Base-by-base conservation (phyloP, 2,329 filamentous ascomycete genomes). In the Lecanoromycetidae sp. region DNA sequence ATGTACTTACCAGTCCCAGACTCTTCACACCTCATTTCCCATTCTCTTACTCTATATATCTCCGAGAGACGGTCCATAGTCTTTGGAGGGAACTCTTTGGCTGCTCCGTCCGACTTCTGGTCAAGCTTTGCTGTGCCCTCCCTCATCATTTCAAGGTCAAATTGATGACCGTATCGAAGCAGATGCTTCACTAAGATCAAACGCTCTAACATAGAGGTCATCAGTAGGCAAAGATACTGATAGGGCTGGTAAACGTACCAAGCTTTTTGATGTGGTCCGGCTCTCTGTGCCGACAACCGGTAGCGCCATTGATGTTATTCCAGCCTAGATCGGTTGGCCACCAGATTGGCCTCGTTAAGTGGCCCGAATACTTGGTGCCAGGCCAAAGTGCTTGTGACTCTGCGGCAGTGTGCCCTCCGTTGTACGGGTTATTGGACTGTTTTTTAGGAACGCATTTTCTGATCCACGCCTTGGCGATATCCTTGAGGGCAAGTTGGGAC, bases 401-500 rank as follows among this genome's bases (percentile, higher is more conserved):
- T 36, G 59, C 60, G 39, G 54, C 54, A 34, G 57, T 56, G 12
- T 60, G 60, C n/a, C 65, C 63, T 9, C 69, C 69, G 54, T 71
- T 71, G 54, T 71, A 71, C 2, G 69, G 69, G 53, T 68, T 65
- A 39, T 64, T 66, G 2, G 66, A 66, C 56, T 71, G 68, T 56
- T 71, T 72, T 27, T 64, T 62, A 3, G 68, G 69, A 39, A 71
- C 66, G 22, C 70, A 68, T 4, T 63, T 59, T 50, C 67, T 71
- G 49, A 71, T 69, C 50, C 67, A 70, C 4, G 62, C 63, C 51
- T 70, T 71, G 19, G 63, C 62, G 19, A 71, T 61, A 15, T 63
- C 57, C 5, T 67, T 66, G 44, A 67, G 70, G 43, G 66, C 67
- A 33, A 67, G 58, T 49, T 71, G 69, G 50, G 70, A 67, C 49